phyloP scores from a whole-genome alignment of 805 yeast genomes.

The Lipomyces anomalus region DNA sequence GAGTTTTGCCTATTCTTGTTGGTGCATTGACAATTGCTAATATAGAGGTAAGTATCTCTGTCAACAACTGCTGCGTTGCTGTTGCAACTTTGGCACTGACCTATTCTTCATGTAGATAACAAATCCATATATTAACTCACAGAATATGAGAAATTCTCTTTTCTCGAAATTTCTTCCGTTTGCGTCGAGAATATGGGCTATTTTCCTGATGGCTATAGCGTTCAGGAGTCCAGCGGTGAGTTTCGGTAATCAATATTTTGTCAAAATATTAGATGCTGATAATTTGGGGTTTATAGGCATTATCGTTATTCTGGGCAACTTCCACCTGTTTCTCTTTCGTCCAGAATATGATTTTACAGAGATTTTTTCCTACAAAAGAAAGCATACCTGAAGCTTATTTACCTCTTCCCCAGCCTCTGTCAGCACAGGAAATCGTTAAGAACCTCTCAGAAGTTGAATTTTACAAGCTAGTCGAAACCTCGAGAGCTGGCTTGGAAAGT shows the following conservation, averaged over 20 bases:
- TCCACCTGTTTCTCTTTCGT: constrained; percentile 70
- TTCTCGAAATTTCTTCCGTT: not conserved
- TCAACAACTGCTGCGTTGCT: no score
- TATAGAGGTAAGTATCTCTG: constrained; percentile 38
- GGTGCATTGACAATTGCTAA: constrained; percentile 71
- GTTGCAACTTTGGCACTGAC: constrained; percentile 30
- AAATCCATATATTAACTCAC: constrained; percentile 38
- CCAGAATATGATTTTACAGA: constrained; percentile 59
- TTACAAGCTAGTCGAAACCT: not conserved
- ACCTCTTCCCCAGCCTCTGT: constrained; percentile 6
- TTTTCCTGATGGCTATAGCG: constrained; percentile 75
- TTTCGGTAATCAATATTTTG: constrained; percentile 29
- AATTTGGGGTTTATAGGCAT: not conserved
- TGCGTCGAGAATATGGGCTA: constrained; percentile 58
- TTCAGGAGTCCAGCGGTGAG: constrained; percentile 83
- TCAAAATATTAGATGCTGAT: not conserved
- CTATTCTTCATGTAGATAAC: constrained; percentile 20
- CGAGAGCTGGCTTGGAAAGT: not conserved
- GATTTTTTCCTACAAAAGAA: constrained; percentile 5
- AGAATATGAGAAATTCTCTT: constrained; percentile 38
- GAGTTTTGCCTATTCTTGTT: constrained; percentile 60
- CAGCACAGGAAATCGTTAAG: not conserved
- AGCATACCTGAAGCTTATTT: constrained; percentile 1
- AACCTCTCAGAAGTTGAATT: not conserved
- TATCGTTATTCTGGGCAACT: constrained; percentile 73